These are phyloP conservation scores for Capsella bursapastoris DNA, from an alignment of 345 rosid species.

Conservation along the genomic window DNA sequence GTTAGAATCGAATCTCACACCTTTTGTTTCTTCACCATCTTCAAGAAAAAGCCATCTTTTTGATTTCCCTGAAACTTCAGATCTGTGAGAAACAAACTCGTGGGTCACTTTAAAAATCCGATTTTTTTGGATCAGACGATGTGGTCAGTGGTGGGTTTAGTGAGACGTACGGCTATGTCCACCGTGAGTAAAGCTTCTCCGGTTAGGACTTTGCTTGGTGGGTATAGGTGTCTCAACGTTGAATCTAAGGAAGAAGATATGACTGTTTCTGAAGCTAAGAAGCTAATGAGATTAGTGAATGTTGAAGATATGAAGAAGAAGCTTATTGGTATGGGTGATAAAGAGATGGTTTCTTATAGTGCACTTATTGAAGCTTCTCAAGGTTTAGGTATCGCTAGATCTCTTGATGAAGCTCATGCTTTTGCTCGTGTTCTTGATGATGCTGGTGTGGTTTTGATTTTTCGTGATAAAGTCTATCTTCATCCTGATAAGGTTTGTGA, in stretches of 20 bases:
- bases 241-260: constrained; percentile 32
- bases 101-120: constrained; percentile 27
- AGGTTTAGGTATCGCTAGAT: constrained; percentile 65
- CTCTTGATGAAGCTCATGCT: constrained; percentile 65
- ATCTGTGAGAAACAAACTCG: constrained; percentile 13
- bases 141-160: constrained; percentile 40
- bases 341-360: constrained; percentile 62
- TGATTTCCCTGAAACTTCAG: neutral
- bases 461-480: constrained; percentile 80
- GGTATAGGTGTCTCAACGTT: constrained; percentile 29
- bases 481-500: constrained; percentile 74
- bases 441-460: constrained; percentile 80
- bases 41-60: no score
- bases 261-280: constrained; percentile 69
- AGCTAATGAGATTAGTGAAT: constrained; percentile 82
- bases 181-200: constrained; percentile 28
- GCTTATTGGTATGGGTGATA: constrained; percentile 65
- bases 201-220: constrained; percentile 30
- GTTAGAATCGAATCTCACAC: constrained; percentile 39
- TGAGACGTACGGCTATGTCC: constrained; percentile 39
- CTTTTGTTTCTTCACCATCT: neutral
- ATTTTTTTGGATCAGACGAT: constrained; percentile 4
- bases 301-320: constrained; percentile 70
- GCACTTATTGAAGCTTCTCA: constrained; percentile 62
- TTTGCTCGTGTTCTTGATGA: constrained; percentile 85